phyloP scores from a whole-genome alignment of 306 rosid species.

The Datisca glomerata region DNA sequence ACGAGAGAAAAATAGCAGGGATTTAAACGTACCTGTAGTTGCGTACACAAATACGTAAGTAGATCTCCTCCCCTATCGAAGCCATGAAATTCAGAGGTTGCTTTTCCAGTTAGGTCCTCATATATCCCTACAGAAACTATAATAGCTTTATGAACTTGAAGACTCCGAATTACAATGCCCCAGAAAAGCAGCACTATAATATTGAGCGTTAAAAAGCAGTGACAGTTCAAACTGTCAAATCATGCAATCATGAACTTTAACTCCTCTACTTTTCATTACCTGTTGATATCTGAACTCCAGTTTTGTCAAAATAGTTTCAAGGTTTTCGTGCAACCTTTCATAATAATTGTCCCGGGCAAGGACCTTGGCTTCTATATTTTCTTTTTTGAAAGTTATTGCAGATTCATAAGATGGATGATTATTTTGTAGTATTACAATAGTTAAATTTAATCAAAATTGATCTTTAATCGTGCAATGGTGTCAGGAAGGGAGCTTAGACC shows the following conservation, averaged over 20 bases:
- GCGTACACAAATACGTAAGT: slow-evolving; percentile 63
- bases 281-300: slow-evolving; percentile 57
- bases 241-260: too few relatives aligned
- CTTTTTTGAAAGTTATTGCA: slow-evolving; percentile 53
- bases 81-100: slow-evolving; percentile 31
- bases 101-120: slow-evolving; percentile 35
- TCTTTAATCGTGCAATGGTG: too few relatives aligned
- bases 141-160: background rate
- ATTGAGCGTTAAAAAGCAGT: too few relatives aligned
- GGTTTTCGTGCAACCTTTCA: slow-evolving; percentile 56
- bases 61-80: slow-evolving; percentile 70
- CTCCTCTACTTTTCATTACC: slow-evolving; percentile 56
- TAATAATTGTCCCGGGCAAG: slow-evolving; percentile 58
- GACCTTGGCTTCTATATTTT: slow-evolving; percentile 40
- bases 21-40: slow-evolving; percentile 91
- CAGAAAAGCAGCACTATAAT: slow-evolving; percentile 9
- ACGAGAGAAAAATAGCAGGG: too few relatives aligned
- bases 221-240: too few relatives aligned
- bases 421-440: too few relatives aligned
- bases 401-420: slow-evolving; percentile 31
- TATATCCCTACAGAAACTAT: background rate
- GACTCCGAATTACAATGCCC: background rate
- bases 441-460: too few relatives aligned
- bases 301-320: slow-evolving; percentile 34
- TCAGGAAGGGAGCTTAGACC: too few relatives aligned